Conservation (phyloP, 106 monocot genomes). For the Phalaenopsis equestris region DNA sequence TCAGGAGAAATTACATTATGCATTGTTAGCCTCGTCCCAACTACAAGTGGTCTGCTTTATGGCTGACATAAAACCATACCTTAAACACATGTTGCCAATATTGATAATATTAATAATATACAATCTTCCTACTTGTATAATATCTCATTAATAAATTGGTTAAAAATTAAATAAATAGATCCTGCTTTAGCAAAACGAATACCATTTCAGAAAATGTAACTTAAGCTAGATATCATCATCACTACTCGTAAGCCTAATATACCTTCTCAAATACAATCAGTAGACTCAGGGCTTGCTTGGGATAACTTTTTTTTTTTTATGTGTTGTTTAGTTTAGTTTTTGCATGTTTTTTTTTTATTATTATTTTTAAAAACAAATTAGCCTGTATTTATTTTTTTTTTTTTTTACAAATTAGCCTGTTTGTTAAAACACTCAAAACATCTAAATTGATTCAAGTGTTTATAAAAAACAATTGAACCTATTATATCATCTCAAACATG, state of each 20-base stretch:
- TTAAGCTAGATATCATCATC: slow-evolving; percentile 2
- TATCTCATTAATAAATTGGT: neutral
- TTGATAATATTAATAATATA: too few species aligned
- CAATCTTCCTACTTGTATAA: neutral
- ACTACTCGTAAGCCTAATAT: neutral
- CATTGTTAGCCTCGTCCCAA: too few species aligned
- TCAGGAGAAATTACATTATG: neutral
- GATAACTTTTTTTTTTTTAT: too few species aligned
- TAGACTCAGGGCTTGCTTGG: too few species aligned
- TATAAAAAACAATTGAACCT: neutral
- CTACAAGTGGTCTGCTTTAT: neutral
- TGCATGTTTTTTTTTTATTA: neutral
- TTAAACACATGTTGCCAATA: neutral
- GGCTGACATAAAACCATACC: neutral
- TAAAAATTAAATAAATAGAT: neutral
- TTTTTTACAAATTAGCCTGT: neutral
- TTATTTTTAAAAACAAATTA: neutral
- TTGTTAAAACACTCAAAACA: neutral
- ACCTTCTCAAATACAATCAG: neutral
- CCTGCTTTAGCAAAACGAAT: neutral
- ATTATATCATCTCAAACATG: neutral
- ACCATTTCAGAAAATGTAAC: neutral
- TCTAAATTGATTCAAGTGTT: neutral
- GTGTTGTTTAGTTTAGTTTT: too few species aligned
- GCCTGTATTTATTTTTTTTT: neutral